Percentiles rank a stretch among this genome's conserved stretches.
phyloP scores from a whole-genome alignment of 139 green algal genomes.

The Chlamydomonas applanata region DNA sequence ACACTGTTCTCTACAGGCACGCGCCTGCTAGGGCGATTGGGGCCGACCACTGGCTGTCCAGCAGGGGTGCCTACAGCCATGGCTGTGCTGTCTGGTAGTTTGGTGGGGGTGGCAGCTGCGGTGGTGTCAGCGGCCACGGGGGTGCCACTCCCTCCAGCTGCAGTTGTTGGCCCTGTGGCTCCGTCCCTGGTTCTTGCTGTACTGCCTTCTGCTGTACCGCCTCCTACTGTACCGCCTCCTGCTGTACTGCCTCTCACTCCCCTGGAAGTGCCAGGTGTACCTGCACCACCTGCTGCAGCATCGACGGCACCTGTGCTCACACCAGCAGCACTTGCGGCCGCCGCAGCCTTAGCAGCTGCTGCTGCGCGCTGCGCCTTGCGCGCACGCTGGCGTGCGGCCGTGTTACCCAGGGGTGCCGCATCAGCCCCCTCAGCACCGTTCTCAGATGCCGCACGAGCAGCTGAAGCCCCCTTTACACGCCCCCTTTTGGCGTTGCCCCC shows the following conservation, averaged over 20 bases:
- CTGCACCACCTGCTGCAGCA: background rate
- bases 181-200: no score
- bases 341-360: background rate
- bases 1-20: background rate
- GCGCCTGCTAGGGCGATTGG: background rate
- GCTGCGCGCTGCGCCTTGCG: background rate
- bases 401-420: background rate
- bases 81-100: no score
- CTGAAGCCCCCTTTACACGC: no score
- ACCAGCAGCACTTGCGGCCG: background rate
- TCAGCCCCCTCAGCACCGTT: no score
- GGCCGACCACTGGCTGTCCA: background rate
- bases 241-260: background rate
- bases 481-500: no score
- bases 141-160: background rate
- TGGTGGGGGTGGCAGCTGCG: no score
- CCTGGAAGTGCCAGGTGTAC: background rate
- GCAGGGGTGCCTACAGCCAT: no score
- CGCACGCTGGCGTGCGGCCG: background rate
- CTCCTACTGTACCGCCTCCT: background rate
- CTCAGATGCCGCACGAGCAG: no score
- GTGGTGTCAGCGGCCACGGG: no score
- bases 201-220: no score
- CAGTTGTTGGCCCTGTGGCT: background rate
- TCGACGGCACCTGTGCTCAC: no score